phyloP scores from a whole-genome alignment of 2,329 filamentous ascomycete species.

The Pseudogymnoascus sp. region DNA sequence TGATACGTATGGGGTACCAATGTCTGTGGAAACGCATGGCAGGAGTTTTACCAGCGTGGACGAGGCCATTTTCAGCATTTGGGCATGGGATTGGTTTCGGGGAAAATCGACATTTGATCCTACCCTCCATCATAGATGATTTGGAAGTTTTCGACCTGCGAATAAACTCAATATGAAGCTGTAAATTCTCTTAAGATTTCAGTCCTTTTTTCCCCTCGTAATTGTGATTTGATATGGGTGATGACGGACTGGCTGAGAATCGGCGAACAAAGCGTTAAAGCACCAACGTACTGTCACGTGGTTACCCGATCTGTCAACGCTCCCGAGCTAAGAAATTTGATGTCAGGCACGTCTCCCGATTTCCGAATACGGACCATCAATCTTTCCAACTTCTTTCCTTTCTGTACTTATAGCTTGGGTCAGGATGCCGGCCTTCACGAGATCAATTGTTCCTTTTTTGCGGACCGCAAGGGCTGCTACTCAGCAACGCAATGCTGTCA shows the following conservation, averaged over 20 bases:
- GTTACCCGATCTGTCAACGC: not conserved
- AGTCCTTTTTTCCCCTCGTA: not conserved
- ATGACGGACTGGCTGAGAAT: conserved; percentile 2
- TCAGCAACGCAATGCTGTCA: conserved; percentile 57
- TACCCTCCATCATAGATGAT: not conserved
- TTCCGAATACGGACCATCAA: conserved; percentile 4
- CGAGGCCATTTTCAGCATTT: not conserved
- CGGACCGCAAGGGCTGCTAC: conserved; percentile 73
- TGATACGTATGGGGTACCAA: not conserved
- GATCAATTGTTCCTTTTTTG: conserved; percentile 69
- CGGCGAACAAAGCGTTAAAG: not conserved
- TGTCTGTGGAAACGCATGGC: not conserved
- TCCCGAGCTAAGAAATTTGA: conserved; percentile 9
- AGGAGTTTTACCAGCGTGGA: not conserved
- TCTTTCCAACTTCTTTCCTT: conserved; percentile 12
- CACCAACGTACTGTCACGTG: not conserved
- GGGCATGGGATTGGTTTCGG: not conserved
- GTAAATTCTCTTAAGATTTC: not conserved
- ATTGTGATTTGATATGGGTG: not conserved
- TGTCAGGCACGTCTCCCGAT: conserved; percentile 4
- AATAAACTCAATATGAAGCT: not conserved
- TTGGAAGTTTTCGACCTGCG: not conserved
- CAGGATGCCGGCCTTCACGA: conserved; percentile 74
- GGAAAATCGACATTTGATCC: not conserved
- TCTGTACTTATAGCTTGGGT: conserved; percentile 14